Percentiles rank a stretch among this genome's conserved stretches.
These are phyloP conservation scores for Haplosporangium sp. DNA, from an alignment of 371 early-diverging fungal genomes.

Conservation along the genomic window DNA sequence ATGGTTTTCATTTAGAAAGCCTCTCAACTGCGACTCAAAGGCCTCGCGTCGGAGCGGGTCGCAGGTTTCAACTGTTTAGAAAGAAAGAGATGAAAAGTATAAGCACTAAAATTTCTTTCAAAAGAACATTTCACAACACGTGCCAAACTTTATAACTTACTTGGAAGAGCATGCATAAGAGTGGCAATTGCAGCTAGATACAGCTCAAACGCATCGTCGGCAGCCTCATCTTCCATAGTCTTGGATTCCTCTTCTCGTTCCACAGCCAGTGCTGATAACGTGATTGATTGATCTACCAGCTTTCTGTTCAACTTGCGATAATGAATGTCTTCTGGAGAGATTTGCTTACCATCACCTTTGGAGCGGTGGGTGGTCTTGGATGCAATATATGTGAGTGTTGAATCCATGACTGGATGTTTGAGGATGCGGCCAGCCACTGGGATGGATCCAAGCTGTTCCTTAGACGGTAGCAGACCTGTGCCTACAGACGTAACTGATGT, in stretches of 20 bases:
- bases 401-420: conserved; percentile 56
- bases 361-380: conserved; percentile 40
- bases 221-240: conserved; percentile 57
- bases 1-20: conserved; percentile 31
- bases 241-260: conserved; percentile 56
- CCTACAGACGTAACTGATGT: conserved; percentile 50
- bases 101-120: not conserved
- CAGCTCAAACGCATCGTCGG: conserved; percentile 64
- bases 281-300: conserved; percentile 61
- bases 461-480: conserved; percentile 47
- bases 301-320: conserved; percentile 57
- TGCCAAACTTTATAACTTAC: conserved; percentile 45
- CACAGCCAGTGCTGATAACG: conserved; percentile 60
- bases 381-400: conserved; percentile 52
- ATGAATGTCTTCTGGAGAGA: conserved; percentile 33
- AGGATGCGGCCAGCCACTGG: conserved; percentile 55
- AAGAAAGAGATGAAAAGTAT: not conserved
- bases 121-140: not conserved
- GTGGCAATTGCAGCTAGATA: conserved; percentile 64
- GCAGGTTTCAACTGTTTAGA: conserved; percentile 58
- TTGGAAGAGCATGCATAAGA: conserved; percentile 64
- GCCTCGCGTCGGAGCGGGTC: conserved; percentile 58
- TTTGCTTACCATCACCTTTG: conserved; percentile 8
- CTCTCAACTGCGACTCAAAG: conserved; percentile 55
- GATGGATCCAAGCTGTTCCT: conserved; percentile 50